Evolutionary conservation across 345 rosid species (phyloP), one percentile per base, ranked within the genome.

Genomic region (Corymbia maculata): DNA sequence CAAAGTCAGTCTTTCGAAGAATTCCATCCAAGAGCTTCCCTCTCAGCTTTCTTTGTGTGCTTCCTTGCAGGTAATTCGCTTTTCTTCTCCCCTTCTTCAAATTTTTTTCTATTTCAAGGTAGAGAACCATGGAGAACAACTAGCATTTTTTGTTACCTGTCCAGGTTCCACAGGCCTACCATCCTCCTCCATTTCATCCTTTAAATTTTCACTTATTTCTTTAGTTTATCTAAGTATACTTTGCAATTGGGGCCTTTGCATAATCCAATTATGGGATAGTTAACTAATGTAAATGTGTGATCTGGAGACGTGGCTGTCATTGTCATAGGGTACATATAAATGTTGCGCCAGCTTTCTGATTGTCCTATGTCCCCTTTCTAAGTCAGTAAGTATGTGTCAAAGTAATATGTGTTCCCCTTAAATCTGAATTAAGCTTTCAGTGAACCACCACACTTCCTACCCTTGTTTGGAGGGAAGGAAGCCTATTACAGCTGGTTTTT

Each of bases 21-120:
- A 97, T 93, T 94, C 98, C 87, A 94, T 97, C 75, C 90, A 94
- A 87, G 98, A 94, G 88, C 93, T 97, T 85, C 98, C 99, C 36
- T 26, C 85, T 84, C 95, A 97, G 91, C 97, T 97, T 91, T 95
- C 98, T 44, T 92, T 93, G 9, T 93, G 99, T 70, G 90, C 86
- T 90, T 91, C 96, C 86, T 94, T 97, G 86, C 96, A 94, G 96
- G 99, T 96, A 85, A 49, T 15, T 17, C 51, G 13, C 55, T 64
- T 49, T 47, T 64, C 42, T 64, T 66, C 50, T 86, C 45, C 24
- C 64, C 88, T 86, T 17, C 12, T 55, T 86, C 36, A 30, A 30
- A 36, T 47, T 42, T 21, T 57, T 85, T 5, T 1, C 84, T 50
- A 51, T 80, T 44, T 50, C 57, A 68, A 51, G 50, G 6, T 50